These are phyloP conservation scores for Reutealis trisperma DNA, from an alignment of 345 rosid genomes.

Conservation along the genomic window DNA sequence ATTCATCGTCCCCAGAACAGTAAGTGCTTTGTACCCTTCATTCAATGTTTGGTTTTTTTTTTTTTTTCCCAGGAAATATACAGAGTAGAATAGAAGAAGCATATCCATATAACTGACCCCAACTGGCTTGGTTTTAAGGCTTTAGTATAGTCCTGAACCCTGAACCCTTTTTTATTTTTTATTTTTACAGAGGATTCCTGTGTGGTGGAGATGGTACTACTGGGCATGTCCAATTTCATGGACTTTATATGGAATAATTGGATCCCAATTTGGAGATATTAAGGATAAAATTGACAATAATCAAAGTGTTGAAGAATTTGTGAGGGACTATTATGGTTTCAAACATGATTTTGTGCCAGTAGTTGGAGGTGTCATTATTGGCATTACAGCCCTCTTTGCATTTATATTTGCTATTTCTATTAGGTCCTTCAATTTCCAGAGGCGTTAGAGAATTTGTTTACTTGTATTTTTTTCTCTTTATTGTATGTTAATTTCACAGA, in stretches of 20 bases:
- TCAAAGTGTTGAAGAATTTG: slow-evolving; percentile 27
- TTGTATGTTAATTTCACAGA: too few species aligned
- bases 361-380: slow-evolving; percentile 31
- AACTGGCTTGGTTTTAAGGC: too few species aligned
- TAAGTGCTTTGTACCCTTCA: slow-evolving; percentile 19
- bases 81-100: too few species aligned
- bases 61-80: too few species aligned
- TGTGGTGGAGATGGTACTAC: slow-evolving; percentile 60
- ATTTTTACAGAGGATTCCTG: slow-evolving; percentile 40
- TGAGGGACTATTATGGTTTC: slow-evolving; percentile 33
- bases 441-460: slow-evolving; percentile 16
- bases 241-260: slow-evolving; percentile 45
- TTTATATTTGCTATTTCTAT: slow-evolving; percentile 33
- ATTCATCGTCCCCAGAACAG: slow-evolving; percentile 63
- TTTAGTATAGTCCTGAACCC: too few species aligned
- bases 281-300: slow-evolving; percentile 12
- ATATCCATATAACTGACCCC: too few species aligned
- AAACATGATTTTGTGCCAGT: slow-evolving; percentile 39
- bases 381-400: slow-evolving; percentile 31
- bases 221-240: slow-evolving; percentile 46
- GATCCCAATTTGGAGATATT: slow-evolving; percentile 45
- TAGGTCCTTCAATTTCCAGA: slow-evolving; percentile 43
- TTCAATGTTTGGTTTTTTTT: too few species aligned
- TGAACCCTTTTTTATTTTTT: background rate
- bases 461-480: too few species aligned